Percentiles rank a stretch among this genome's conserved stretches.
Conservation (phyloP, 768 basidiomycete genomes). For the Candolleomyces aberdarensis region DNA sequence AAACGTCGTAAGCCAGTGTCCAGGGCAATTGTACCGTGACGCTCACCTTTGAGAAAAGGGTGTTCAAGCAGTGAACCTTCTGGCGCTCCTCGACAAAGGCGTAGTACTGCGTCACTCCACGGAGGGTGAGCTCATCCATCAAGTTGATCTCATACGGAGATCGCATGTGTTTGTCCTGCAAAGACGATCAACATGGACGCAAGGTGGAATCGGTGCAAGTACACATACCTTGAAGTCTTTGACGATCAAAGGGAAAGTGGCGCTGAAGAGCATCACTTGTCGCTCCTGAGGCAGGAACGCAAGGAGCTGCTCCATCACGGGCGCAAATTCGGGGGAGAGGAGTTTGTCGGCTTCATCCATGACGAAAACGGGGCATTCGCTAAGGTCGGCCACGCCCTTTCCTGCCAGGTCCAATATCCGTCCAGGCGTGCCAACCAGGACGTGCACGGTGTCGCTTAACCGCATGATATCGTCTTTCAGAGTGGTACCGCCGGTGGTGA, state of each 20-base stretch:
- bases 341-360: conserved; percentile 99
- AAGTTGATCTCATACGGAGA: conserved; percentile 97
- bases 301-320: conserved; percentile 96
- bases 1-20: conserved; percentile 4
- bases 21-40: not conserved
- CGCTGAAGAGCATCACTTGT: conserved; percentile 99
- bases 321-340: conserved; percentile 94
- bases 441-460: conserved; percentile 84
- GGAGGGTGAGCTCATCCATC: conserved; percentile 98
- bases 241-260: conserved; percentile 98
- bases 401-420: conserved; percentile 93
- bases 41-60: conserved; percentile 93
- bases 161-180: conserved; percentile 92
- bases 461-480: conserved; percentile 98
- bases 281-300: conserved; percentile 78
- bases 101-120: conserved; percentile 99
- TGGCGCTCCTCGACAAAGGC: conserved; percentile 99
- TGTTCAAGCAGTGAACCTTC: conserved; percentile 99
- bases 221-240: conserved; percentile 91
- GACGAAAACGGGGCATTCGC: conserved; percentile 92
- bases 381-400: conserved; percentile 91
- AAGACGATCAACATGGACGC: conserved; percentile 1
- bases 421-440: conserved; percentile 96
- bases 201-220: not conserved
- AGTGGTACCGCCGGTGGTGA: conserved; percentile 97